These are phyloP conservation scores for Thyridium curvatum DNA, from an alignment of 2,329 filamentous ascomycete species.

Conservation along the genomic window DNA sequence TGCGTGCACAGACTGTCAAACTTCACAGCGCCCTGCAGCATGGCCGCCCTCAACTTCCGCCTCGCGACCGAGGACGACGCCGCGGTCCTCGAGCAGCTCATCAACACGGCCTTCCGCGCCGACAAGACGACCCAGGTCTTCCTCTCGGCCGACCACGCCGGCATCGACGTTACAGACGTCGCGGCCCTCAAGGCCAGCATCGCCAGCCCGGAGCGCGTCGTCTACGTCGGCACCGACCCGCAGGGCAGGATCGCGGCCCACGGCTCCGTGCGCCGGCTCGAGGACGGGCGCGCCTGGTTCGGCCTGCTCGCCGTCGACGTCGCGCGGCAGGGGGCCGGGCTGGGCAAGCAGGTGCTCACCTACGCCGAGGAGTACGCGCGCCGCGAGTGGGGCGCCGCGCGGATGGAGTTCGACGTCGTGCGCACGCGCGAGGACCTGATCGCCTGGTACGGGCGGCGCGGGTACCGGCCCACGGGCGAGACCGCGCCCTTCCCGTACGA, in stretches of 20 bases:
- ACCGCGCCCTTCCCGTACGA: constrained; percentile 22
- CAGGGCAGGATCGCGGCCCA: constrained; percentile 16
- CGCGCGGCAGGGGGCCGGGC: constrained; percentile 18
- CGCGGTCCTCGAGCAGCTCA: constrained; percentile 23
- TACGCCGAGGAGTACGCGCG: constrained; percentile 20
- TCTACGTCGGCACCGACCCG: constrained; percentile 1
- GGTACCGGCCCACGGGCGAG: constrained; percentile 23
- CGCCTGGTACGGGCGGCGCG: constrained; percentile 15
- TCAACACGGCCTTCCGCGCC: constrained; percentile 32
- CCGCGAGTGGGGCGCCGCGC: constrained; percentile 11
- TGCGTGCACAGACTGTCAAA: constrained; percentile 9
- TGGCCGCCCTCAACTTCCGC: constrained; percentile 27
- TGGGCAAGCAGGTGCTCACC: constrained; percentile 22
- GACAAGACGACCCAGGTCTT: constrained; percentile 18
- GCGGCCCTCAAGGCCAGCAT: too few species aligned
- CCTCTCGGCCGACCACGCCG: constrained; percentile 13
- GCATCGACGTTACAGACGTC: constrained; percentile 2
- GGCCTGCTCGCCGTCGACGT: constrained; percentile 27
- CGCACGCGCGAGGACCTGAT: constrained; percentile 19
- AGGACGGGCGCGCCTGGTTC: constrained; percentile 19
- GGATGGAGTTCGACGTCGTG: constrained; percentile 16
- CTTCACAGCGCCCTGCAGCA: too few species aligned
- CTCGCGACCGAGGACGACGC: constrained; percentile 28
- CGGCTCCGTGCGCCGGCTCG: constrained; percentile 18
- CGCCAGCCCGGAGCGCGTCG: too few species aligned